Conservation (phyloP, 2,329 filamentous ascomycete genomes). For the Fulvia fulva region DNA sequence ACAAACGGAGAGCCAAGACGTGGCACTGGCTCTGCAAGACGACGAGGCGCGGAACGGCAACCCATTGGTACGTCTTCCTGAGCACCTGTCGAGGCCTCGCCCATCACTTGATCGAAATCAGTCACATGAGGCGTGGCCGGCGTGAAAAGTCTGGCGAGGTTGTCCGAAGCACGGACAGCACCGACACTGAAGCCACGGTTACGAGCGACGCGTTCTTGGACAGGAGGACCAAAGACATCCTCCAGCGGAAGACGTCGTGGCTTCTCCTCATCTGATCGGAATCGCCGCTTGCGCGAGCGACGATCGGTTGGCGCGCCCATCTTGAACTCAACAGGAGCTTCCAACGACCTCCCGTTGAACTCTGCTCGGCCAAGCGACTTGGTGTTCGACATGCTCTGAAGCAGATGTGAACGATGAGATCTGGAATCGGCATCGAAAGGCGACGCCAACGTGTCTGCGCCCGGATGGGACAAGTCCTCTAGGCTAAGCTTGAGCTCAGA, state of each 20-base stretch:
- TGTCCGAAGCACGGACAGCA: slow-evolving; percentile 49
- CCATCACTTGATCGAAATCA: slow-evolving; percentile 27
- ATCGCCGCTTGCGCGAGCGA: slow-evolving; percentile 56
- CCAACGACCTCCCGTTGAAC: slow-evolving; percentile 35
- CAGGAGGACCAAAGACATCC: slow-evolving; percentile 46
- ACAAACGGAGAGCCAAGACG: slow-evolving; percentile 48
- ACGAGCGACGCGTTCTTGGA: slow-evolving; percentile 53
- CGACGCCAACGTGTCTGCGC: slow-evolving; percentile 36
- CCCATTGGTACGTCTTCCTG: slow-evolving; percentile 20
- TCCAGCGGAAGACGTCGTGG: slow-evolving; percentile 43
- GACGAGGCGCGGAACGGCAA: slow-evolving; percentile 32
- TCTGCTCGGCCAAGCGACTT: slow-evolving; percentile 32
- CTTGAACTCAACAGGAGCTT: slow-evolving; percentile 52
- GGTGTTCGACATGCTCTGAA: slow-evolving; percentile 33
- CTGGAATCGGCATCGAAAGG: slow-evolving; percentile 37
- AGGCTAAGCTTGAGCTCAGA: slow-evolving; percentile 40
- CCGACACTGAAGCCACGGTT: slow-evolving; percentile 60
- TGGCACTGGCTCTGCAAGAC: slow-evolving; percentile 38
- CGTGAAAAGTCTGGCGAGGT: slow-evolving; percentile 53
- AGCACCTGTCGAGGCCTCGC: slow-evolving; percentile 24
- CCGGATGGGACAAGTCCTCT: slow-evolving; percentile 22
- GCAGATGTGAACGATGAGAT: slow-evolving; percentile 27
- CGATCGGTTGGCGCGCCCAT: slow-evolving; percentile 50
- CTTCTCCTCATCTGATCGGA: slow-evolving; percentile 50
- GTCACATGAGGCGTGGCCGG: slow-evolving; percentile 42